Base-by-base conservation (phyloP, 257 asterid species). In the Parsonsia alboflavescens region DNA sequence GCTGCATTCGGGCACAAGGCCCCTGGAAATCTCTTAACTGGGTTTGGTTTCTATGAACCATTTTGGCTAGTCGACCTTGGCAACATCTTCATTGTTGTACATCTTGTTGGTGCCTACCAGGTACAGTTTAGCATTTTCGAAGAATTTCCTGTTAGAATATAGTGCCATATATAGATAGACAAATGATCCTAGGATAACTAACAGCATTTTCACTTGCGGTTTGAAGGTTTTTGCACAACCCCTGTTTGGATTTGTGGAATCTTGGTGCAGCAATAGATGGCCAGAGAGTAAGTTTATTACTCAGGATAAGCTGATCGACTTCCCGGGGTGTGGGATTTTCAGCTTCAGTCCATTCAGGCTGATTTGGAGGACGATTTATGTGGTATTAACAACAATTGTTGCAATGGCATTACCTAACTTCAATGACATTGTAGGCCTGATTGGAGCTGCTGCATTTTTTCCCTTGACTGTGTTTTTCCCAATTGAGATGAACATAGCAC, bases 101-200 rank as follows among this genome's bases (percentile, higher is more conserved):
- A 91, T 72, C 91, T 91, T 21, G 12, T 89, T 12, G 92, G 97
- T 50, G 93, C 97, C 69, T 91, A 91, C 80, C 92, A 89, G 90
- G 93, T 74, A 80, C 10, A 16, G 57, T 15, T 21, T 4, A 16
- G 57, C 16, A 7, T 52, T 42, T 5, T 42, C 7, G 7, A 42
- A 42, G 2, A 42, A 42, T 42, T 42, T 42, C 9, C 46, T 7
- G 7, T 42, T 21, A 21, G 5, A 53, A 71, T 52, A 16, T 7
- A 26, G 13, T 17, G 58, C 8, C 33, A 12, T 17, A n/a, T n/a
- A n/a, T n/a, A n/a, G n/a, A 39, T 6, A 13, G n/a, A 26, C 24
- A 9, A 22, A n/a, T n/a, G n/a, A n/a, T 19, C 52, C 21, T 2
- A 16, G 26, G 44, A 6, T 62, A 10, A 59, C 26, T 26, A 59